Evolutionary conservation across 768 basidiomycete genomes (phyloP).

Genomic region (Tricholomella constricta): DNA sequence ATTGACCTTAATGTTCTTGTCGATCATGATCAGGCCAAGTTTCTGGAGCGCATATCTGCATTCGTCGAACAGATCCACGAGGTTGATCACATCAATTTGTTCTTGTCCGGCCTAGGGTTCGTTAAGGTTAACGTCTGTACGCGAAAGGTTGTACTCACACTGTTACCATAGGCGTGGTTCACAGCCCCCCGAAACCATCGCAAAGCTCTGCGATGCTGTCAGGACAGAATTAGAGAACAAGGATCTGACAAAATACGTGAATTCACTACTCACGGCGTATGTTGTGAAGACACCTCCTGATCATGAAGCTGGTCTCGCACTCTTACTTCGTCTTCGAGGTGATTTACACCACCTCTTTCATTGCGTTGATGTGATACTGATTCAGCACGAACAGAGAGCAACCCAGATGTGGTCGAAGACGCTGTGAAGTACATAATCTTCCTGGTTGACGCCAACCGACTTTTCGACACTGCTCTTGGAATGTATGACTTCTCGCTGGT

Average conservation of each 20-base stretch:
- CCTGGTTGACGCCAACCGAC: slow-evolving; percentile 86
- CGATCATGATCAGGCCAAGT: slow-evolving; percentile 71
- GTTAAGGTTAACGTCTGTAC: slow-evolving; percentile 20
- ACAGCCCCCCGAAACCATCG: slow-evolving; percentile 58
- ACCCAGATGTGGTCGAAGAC: slow-evolving; percentile 85
- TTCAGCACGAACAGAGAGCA: slow-evolving; percentile 37
- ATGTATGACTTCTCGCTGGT: slow-evolving; percentile 99
- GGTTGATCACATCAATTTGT: slow-evolving; percentile 90
- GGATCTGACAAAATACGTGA: slow-evolving; percentile 80
- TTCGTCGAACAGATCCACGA: slow-evolving; percentile 89
- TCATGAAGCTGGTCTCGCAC: slow-evolving; percentile 78
- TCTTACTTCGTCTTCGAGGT: slow-evolving; percentile 83
- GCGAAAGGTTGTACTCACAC: slow-evolving; percentile 6
- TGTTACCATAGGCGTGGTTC: slow-evolving; percentile 54
- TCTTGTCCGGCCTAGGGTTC: slow-evolving; percentile 84
- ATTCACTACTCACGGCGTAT: slow-evolving; percentile 89
- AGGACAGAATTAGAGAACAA: slow-evolving; percentile 68
- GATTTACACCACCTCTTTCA: background rate
- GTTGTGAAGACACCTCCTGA: slow-evolving; percentile 92
- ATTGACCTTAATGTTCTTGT: slow-evolving; percentile 90
- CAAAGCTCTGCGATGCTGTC: slow-evolving; percentile 75
- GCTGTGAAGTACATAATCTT: slow-evolving; percentile 99
- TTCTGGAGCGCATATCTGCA: slow-evolving; percentile 58
- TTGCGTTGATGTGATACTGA: slow-evolving; percentile 19
- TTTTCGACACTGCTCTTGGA: slow-evolving; percentile 94